Conservation (phyloP, 2,329 filamentous ascomycete genomes). For the Cercospora zeina region DNA sequence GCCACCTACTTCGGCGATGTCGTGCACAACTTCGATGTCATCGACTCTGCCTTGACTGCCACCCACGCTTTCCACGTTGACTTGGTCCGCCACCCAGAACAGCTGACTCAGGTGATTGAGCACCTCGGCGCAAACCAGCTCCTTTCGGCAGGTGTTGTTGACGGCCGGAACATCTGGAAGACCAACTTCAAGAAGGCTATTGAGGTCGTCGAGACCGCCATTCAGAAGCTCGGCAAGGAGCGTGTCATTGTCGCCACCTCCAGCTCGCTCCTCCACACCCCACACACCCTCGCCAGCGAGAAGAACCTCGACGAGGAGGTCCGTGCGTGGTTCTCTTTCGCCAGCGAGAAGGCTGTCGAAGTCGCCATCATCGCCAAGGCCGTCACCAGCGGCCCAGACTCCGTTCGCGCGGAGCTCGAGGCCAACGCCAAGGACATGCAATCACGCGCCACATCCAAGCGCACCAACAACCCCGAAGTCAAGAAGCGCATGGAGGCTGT, state of each 20-base stretch:
- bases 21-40: slow-evolving; percentile 94
- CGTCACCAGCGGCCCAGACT: slow-evolving; percentile 84
- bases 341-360: slow-evolving; percentile 88
- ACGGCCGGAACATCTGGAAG: slow-evolving; percentile 99
- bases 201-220: slow-evolving; percentile 80
- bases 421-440: slow-evolving; percentile 95
- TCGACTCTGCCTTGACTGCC: slow-evolving; percentile 66
- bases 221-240: slow-evolving; percentile 96
- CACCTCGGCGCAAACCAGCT: slow-evolving; percentile 85
- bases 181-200: slow-evolving; percentile 97
- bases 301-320: slow-evolving; percentile 96
- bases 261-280: slow-evolving; percentile 95
- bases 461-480: slow-evolving; percentile 95
- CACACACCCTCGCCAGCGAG: slow-evolving; percentile 96
- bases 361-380: slow-evolving; percentile 94
- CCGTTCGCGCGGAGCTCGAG: slow-evolving; percentile 85
- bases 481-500: slow-evolving; percentile 94
- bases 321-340: slow-evolving; percentile 98
- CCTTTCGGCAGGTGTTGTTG: slow-evolving; percentile 93
- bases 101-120: slow-evolving; percentile 80
- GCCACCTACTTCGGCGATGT: slow-evolving; percentile 99
- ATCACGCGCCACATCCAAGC: slow-evolving; percentile 84
- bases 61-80: slow-evolving; percentile 89
- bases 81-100: slow-evolving; percentile 96
- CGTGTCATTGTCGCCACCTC: slow-evolving; percentile 96